Conservation (phyloP, 345 rosid species). For the Cochlearia excelsa region DNA sequence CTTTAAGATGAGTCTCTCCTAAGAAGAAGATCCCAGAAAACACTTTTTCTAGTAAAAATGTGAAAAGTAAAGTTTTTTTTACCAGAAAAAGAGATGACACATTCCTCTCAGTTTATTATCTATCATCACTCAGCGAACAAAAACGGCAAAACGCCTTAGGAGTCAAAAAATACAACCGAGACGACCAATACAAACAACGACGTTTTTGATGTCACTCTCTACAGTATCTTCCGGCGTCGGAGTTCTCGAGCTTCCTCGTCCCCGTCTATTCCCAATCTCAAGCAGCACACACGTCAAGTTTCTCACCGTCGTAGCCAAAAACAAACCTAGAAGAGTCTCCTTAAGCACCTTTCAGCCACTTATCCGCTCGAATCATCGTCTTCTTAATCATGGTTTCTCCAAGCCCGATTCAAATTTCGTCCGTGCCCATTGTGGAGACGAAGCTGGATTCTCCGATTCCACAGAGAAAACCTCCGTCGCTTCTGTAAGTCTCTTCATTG, state of each 20-base stretch:
- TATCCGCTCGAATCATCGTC: slow-evolving; percentile 24
- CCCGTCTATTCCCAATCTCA: slow-evolving; percentile 28
- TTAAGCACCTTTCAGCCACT: slow-evolving; percentile 7
- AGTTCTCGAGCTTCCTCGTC: slow-evolving; percentile 34
- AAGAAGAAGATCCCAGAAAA: too few relatives aligned
- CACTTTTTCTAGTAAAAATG: too few relatives aligned
- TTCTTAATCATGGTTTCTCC: slow-evolving; percentile 15
- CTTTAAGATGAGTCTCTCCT: too few relatives aligned
- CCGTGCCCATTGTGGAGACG: slow-evolving; percentile 35
- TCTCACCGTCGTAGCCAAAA: slow-evolving; percentile 21
- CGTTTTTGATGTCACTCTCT: slow-evolving; percentile 31
- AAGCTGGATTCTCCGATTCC: slow-evolving; percentile 38
- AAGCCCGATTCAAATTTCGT: slow-evolving; percentile 27
- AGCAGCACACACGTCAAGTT: slow-evolving; percentile 29
- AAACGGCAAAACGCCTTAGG: too few relatives aligned
- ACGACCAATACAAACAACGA: too few relatives aligned
- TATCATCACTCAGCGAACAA: too few relatives aligned
- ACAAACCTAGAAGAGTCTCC: slow-evolving; percentile 40
- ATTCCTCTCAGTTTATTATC: too few relatives aligned
- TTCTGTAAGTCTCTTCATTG: slow-evolving; percentile 45
- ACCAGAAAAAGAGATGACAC: too few relatives aligned
- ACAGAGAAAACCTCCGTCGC: slow-evolving; percentile 37
- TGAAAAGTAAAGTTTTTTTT: too few relatives aligned
- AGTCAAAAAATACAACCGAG: too few relatives aligned
- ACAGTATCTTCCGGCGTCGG: slow-evolving; percentile 21